These are phyloP conservation scores for Saccharata proteae DNA, from an alignment of 2,329 filamentous ascomycete species.

Conservation along the genomic window DNA sequence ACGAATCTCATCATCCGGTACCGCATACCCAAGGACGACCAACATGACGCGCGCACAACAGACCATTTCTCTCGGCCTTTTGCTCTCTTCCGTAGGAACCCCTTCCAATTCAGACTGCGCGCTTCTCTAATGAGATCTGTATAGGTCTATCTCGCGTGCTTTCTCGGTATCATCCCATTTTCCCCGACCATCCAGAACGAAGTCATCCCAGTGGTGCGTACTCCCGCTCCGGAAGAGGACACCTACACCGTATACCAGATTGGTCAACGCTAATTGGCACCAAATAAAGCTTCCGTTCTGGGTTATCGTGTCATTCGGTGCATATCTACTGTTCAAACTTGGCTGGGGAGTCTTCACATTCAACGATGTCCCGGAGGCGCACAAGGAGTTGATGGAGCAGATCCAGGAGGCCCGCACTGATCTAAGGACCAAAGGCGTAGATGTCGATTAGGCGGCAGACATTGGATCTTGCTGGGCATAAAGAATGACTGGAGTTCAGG, in stretches of 20 bases:
- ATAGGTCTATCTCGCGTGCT: constrained; percentile 81
- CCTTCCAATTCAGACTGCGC: constrained; percentile 12
- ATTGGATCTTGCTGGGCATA: no score
- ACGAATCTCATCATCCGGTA: no score
- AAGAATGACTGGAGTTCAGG: no score
- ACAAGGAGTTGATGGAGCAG: constrained; percentile 78
- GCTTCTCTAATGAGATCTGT: neutral
- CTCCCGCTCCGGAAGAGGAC: no score
- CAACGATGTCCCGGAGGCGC: constrained; percentile 86
- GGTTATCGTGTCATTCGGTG: constrained; percentile 79
- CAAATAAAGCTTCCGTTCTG: constrained; percentile 74
- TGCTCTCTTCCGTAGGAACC: constrained; percentile 69
- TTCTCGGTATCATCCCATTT: constrained; percentile 71
- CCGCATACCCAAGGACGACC: no score
- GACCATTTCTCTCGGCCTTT: constrained; percentile 74
- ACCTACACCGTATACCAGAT: neutral
- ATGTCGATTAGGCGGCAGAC: constrained; percentile 62
- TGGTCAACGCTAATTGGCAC: neutral
- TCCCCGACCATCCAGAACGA: constrained; percentile 67
- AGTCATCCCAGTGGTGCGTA: constrained; percentile 76
- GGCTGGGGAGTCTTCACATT: constrained; percentile 91
- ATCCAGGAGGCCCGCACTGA: constrained; percentile 67
- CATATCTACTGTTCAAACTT: constrained; percentile 82
- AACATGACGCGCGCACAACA: constrained; percentile 91
- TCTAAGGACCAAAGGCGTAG: constrained; percentile 60